Base-by-base conservation (phyloP, 179 eudicot species). In the Camellia oleifera region DNA sequence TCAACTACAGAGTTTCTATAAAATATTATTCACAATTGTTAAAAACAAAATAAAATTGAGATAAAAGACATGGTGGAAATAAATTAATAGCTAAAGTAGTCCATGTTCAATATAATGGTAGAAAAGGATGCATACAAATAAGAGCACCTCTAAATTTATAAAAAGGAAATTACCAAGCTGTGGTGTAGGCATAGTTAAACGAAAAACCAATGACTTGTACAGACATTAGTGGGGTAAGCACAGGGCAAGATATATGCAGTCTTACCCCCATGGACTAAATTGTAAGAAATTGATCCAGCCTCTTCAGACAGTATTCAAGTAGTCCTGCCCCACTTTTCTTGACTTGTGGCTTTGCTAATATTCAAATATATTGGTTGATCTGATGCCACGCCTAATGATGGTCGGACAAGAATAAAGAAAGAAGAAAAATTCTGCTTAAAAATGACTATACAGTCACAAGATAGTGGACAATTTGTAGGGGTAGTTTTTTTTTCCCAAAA, bases 151-250 rank as follows among this genome's bases (percentile, higher is more conserved):
- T 11, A 5, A 42, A 17, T 46, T 69, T 32, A 50, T 48, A 46
- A 8, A 11, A 63, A 60, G 46, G 50, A 71, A 18, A 81, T 71
- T n/a, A 17, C 63, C 66, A 46, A 81, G 18, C 9, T 77, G 42
- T 62, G 56, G 8, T 23, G 69, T 56, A 81, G 71, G 64, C 77
- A 72, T 26, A 82, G 63, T 26, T 26, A 26, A 26, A 26, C 1
- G 26, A 26, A 26, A 26, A 26, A 26, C 26, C 26, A 26, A 26
- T 26, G 26, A 26, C 26, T 26, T 26, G 26, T 26, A 26, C 26
- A 26, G 26, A 26, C 26, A 26, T 26, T 26, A 26, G 26, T 26
- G 26, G 26, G 26, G 26, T 26, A 26, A 26, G 26, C 26, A 26
- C 0, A 26, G 1, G 26, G 26, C 26, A 26, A 26, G 26, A 26